Evolutionary conservation across 768 basidiomycete species (phyloP).

Genomic region (Jaapia argillacea): DNA sequence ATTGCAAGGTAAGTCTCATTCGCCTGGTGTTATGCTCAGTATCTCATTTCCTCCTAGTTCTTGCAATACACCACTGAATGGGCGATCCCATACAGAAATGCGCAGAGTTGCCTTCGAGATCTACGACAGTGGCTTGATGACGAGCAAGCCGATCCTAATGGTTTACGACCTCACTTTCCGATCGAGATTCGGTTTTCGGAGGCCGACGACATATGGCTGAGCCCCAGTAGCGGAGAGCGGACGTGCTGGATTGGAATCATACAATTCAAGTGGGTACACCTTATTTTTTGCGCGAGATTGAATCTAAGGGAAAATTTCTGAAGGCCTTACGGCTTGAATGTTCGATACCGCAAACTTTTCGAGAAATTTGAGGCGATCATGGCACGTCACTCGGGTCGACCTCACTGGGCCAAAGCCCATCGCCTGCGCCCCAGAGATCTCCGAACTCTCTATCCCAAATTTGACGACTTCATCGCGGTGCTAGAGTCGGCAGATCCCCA

Average conservation of each 20-base stretch:
- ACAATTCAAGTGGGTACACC: constrained; percentile 76
- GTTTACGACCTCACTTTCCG: constrained; percentile 83
- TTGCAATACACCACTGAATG: constrained; percentile 94
- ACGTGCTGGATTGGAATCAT: constrained; percentile 97
- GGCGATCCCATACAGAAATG: constrained; percentile 70
- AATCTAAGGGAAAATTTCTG: too few species aligned
- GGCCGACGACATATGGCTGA: constrained; percentile 89
- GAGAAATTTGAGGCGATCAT: constrained; percentile 66
- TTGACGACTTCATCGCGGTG: constrained; percentile 65
- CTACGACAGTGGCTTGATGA: constrained; percentile 61
- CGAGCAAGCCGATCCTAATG: constrained; percentile 57
- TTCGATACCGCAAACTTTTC: constrained; percentile 77
- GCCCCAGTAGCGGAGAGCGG: constrained; percentile 68
- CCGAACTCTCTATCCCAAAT: constrained; percentile 66
- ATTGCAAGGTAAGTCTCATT: constrained; percentile 66
- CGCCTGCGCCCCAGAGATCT: constrained; percentile 53
- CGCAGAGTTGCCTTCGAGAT: constrained; percentile 59
- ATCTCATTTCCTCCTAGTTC: constrained; percentile 38
- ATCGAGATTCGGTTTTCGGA: constrained; percentile 88
- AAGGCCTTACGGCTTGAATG: constrained; percentile 79
- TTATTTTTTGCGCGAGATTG: too few species aligned
- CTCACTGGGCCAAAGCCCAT: constrained; percentile 97
- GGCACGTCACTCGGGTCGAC: constrained; percentile 61
- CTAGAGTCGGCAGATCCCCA: constrained; percentile 61
- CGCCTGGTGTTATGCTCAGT: constrained; percentile 3